Evolutionary conservation across 176 grass and related monocot genomes (phyloP).

Genomic region (Eragrostis nindensis): DNA sequence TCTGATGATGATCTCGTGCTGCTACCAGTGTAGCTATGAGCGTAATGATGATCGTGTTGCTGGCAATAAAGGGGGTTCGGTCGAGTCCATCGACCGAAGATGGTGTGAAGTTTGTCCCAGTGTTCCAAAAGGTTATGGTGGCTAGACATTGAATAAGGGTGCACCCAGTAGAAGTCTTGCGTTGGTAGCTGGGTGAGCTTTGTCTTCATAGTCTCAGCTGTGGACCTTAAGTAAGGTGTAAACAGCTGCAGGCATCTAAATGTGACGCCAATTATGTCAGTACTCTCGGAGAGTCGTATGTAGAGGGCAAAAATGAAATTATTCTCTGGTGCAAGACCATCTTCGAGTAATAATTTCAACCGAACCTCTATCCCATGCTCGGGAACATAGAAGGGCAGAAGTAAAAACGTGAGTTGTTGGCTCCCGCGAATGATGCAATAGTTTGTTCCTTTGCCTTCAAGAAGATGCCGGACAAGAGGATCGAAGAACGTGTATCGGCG

Average conservation of each 20-base stretch:
- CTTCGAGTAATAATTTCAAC: not conserved
- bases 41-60: not conserved
- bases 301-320: not conserved
- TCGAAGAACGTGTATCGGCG: not conserved
- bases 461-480: not conserved
- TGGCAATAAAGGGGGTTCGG: conserved; percentile 8
- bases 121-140: not conserved
- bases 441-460: not conserved
- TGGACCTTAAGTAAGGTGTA: conserved; percentile 7
- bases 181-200: not conserved
- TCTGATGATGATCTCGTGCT: too few relatives aligned
- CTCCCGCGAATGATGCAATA: not conserved
- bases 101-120: not conserved
- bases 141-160: not conserved
- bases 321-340: not conserved
- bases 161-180: conserved; percentile 6
- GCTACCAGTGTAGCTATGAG: too few relatives aligned
- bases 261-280: not conserved
- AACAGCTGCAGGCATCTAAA: not conserved
- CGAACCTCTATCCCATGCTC: not conserved
- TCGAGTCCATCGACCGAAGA: not conserved
- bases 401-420: not conserved
- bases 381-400: not conserved
- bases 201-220: not conserved
- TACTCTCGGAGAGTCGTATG: not conserved